Evolutionary conservation across 805 yeast genomes (phyloP).

Genomic region (Starmerella davenportii): DNA sequence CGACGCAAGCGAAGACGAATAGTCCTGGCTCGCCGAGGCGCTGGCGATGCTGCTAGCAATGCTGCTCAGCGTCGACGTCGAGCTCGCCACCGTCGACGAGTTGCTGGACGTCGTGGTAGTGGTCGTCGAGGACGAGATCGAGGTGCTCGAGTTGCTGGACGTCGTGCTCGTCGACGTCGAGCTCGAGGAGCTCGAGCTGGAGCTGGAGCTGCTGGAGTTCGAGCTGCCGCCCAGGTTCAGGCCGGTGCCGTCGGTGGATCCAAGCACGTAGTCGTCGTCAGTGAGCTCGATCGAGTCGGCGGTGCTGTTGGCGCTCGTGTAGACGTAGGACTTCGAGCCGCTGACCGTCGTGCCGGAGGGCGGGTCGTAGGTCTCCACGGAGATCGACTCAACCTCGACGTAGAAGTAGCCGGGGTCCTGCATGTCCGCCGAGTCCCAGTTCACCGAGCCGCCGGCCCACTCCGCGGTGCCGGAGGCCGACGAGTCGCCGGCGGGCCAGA

Average conservation of each 20-base stretch:
- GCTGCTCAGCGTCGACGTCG: slow-evolving; percentile 2
- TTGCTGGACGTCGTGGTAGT: slow-evolving; percentile 3
- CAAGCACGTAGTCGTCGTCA: slow-evolving; percentile 42
- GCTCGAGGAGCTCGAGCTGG: slow-evolving; percentile 7
- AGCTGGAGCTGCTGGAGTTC: slow-evolving; percentile 8
- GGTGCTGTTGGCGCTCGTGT: slow-evolving; percentile 30
- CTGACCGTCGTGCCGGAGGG: slow-evolving; percentile 35
- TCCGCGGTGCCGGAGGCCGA: slow-evolving; percentile 40
- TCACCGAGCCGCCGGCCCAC: slow-evolving; percentile 76
- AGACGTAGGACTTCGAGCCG: slow-evolving; percentile 37
- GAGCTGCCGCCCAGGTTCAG: slow-evolving; percentile 26
- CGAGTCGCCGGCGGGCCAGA: slow-evolving; percentile 39
- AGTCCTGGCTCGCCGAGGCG: slow-evolving; percentile 2
- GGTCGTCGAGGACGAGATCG: slow-evolving; percentile 7
- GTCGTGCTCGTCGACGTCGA: slow-evolving; percentile 10
- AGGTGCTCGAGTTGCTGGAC: slow-evolving; percentile 1
- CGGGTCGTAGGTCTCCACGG: slow-evolving; percentile 53
- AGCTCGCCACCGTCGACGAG: slow-evolving; percentile 9
- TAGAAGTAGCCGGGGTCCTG: slow-evolving; percentile 65
- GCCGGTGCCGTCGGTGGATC: slow-evolving; percentile 47
- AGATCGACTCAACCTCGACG: slow-evolving; percentile 41
- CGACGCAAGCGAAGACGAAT: slow-evolving; percentile 4
- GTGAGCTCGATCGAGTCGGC: slow-evolving; percentile 40
- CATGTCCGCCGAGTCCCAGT: slow-evolving; percentile 69
- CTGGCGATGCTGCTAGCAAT: slow-evolving; percentile 1